Conservation (phyloP, 2,329 filamentous ascomycete genomes). For the Ceratocystis alfenasii region DNA sequence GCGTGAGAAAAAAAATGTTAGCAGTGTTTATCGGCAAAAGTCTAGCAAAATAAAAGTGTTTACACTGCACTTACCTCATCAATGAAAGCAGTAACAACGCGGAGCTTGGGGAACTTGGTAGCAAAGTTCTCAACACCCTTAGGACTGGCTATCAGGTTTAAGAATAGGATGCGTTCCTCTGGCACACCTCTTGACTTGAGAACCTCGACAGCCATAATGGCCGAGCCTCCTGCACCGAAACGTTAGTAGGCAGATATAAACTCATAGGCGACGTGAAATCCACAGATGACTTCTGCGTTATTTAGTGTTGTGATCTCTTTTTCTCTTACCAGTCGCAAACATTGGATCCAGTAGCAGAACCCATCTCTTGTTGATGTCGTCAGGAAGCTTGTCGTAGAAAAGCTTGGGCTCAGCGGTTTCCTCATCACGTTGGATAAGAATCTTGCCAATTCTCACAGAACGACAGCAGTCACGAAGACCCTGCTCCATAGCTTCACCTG, state of each 20-base stretch:
- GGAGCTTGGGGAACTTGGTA: slow-evolving; percentile 72
- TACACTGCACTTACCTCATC: slow-evolving; percentile 49
- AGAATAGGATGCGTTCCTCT: slow-evolving; percentile 87
- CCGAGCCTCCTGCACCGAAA: slow-evolving; percentile 60
- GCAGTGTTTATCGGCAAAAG: neutral
- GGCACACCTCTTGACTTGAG: slow-evolving; percentile 81
- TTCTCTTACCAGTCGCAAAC: slow-evolving; percentile 74
- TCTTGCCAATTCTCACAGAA: slow-evolving; percentile 96
- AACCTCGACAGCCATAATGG: slow-evolving; percentile 92
- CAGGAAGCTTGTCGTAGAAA: slow-evolving; percentile 95
- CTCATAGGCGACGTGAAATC: neutral
- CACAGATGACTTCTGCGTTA: neutral
- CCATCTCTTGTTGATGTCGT: slow-evolving; percentile 87
- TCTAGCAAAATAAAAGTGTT: neutral
- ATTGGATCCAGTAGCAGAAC: slow-evolving; percentile 93
- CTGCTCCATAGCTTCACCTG: slow-evolving; percentile 97
- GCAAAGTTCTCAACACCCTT: slow-evolving; percentile 85
- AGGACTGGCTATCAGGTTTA: slow-evolving; percentile 95
- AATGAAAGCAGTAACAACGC: slow-evolving; percentile 91
- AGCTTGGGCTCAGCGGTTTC: slow-evolving; percentile 84
- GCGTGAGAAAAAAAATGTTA: neutral
- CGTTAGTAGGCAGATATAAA: slow-evolving; percentile 6
- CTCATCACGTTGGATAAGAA: slow-evolving; percentile 92
- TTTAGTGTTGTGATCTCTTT: neutral
- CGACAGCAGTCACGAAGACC: slow-evolving; percentile 91